Percentiles rank a stretch among this genome's conserved stretches.
Evolutionary conservation across 2,329 filamentous ascomycete genomes (phyloP).

Genomic region (Fusarium pseudonygamai): DNA sequence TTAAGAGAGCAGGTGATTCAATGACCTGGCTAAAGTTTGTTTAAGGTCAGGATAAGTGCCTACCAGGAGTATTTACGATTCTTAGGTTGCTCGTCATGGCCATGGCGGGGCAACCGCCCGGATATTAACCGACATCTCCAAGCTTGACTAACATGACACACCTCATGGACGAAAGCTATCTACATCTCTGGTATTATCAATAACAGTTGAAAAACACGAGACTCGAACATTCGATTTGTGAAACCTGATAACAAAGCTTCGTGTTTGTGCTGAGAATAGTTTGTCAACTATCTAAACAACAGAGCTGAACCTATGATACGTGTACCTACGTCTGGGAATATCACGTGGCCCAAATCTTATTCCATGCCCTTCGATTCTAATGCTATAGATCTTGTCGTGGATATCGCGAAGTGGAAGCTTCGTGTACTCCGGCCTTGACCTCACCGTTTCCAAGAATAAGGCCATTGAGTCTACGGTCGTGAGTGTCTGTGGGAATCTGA

Average conservation of each 20-base stretch:
- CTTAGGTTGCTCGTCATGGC: constrained; percentile 18
- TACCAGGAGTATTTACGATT: neutral
- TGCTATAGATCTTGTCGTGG: constrained; percentile 13
- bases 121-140: constrained; percentile 11
- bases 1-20: constrained; percentile 24
- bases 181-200: neutral
- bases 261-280: neutral
- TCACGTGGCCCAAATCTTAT: neutral
- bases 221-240: neutral
- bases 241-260: neutral
- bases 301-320: neutral
- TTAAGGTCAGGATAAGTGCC: constrained; percentile 37
- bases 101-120: constrained; percentile 45
- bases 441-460: constrained; percentile 77
- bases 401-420: constrained; percentile 52
- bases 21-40: constrained; percentile 34
- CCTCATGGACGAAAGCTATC: neutral
- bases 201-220: neutral
- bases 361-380: neutral
- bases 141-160: neutral
- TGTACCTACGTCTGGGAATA: neutral
- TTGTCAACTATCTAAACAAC: neutral
- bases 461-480: constrained; percentile 84
- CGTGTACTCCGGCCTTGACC: constrained; percentile 52
- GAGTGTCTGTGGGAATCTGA: constrained; percentile 76